These are phyloP conservation scores for Alloteropsis semialata DNA, from an alignment of 176 grass and related monocot species.

Conservation along the genomic window DNA sequence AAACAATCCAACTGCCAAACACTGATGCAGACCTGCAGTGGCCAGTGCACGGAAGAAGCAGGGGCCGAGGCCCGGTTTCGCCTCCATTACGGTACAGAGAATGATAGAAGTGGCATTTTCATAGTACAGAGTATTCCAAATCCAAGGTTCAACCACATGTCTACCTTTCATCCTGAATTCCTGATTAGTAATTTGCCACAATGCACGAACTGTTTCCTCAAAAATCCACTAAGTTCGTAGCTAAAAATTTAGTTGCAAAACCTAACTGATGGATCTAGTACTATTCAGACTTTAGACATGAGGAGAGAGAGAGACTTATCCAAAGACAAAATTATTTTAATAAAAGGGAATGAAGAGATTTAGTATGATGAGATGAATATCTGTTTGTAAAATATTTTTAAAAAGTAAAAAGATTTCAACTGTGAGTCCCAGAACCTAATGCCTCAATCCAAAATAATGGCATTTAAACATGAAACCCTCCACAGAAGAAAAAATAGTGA, in stretches of 20 bases:
- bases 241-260: not conserved
- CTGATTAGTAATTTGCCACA: too few relatives aligned
- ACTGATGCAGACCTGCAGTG: too few relatives aligned
- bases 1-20: too few relatives aligned
- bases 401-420: not conserved
- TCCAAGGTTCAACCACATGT: too few relatives aligned
- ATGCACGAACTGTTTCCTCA: too few relatives aligned
- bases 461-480: constrained; percentile 1
- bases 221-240: not conserved
- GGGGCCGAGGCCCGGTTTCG: too few relatives aligned
- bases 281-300: not conserved
- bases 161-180: too few relatives aligned
- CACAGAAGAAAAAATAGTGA: not conserved
- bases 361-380: not conserved
- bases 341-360: not conserved
- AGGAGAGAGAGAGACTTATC: constrained; percentile 1
- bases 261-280: constrained; percentile 11
- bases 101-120: not conserved
- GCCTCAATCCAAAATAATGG: not conserved
- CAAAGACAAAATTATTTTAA: constrained; percentile 10
- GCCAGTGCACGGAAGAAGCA: too few relatives aligned
- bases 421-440: not conserved
- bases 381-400: constrained; percentile 12
- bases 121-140: not conserved
- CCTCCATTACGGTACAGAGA: too few relatives aligned